phyloP scores from a whole-genome alignment of 2,329 filamentous ascomycete genomes.

The Epichloe glyceriae region DNA sequence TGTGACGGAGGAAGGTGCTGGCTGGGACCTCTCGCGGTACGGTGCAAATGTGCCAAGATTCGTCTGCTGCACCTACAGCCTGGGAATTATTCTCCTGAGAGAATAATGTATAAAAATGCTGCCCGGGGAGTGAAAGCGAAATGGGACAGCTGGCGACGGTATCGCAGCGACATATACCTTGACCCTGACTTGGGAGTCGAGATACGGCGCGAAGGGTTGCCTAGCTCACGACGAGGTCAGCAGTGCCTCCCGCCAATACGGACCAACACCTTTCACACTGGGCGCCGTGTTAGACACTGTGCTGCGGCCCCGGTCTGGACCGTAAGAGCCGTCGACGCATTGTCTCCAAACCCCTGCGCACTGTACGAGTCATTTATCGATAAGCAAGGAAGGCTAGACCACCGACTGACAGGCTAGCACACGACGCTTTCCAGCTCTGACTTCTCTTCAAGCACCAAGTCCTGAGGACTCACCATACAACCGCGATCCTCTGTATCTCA shows the following conservation, averaged over 20 bases:
- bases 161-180: not conserved
- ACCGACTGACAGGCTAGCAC: too few relatives aligned
- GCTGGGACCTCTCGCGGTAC: constrained; percentile 2
- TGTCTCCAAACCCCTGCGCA: not conserved
- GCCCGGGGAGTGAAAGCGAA: not conserved
- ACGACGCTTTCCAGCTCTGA: too few relatives aligned
- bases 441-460: not conserved
- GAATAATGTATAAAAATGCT: not conserved
- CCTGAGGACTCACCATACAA: not conserved
- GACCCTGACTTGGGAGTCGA: not conserved
- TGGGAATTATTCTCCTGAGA: not conserved
- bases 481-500: not conserved
- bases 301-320: too few relatives aligned
- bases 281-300: too few relatives aligned
- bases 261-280: not conserved
- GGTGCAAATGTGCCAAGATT: constrained; percentile 5
- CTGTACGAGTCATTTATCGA: too few relatives aligned
- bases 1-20: constrained; percentile 4
- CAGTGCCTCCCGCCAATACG: not conserved
- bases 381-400: too few relatives aligned
- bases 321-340: not conserved
- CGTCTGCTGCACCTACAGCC: not conserved
- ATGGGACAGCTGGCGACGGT: not conserved
- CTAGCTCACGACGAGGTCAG: not conserved
- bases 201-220: not conserved